A percentile compares a stretch with the other conserved stretches of the same genome.
Conservation (phyloP, 768 basidiomycete genomes). For the Phanerodontia chrysosporium region DNA sequence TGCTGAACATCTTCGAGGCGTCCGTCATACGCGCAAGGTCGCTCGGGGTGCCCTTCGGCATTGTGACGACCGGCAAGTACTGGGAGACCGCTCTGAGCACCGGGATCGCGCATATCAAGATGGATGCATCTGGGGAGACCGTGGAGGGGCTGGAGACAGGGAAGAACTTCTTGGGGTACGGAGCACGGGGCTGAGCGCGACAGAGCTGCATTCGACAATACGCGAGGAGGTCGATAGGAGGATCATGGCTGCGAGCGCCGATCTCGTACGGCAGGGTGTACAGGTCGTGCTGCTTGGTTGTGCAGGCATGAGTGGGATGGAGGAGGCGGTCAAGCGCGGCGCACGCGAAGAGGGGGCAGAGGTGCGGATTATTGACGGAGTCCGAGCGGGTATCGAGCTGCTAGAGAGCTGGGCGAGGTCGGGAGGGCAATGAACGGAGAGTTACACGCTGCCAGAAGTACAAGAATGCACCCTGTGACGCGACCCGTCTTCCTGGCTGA, state of each 20-base stretch:
- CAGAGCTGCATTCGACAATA: constrained; percentile 27
- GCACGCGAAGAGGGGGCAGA: constrained; percentile 7
- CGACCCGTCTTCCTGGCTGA: too few relatives aligned
- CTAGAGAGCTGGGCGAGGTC: constrained; percentile 13
- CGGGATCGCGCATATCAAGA: constrained; percentile 19
- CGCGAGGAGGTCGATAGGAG: constrained; percentile 21
- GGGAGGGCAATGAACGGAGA: neutral
- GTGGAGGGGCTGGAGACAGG: neutral
- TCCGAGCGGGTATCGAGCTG: constrained; percentile 17
- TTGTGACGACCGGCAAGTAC: constrained; percentile 33
- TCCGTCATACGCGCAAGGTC: constrained; percentile 25
- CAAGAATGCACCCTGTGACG: too few relatives aligned
- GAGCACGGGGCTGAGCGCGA: constrained; percentile 31
- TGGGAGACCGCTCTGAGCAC: constrained; percentile 28
- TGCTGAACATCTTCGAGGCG: constrained; percentile 35
- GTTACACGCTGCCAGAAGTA: too few relatives aligned
- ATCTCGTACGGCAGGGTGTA: constrained; percentile 18
- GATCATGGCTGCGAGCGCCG: constrained; percentile 24
- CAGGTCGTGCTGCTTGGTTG: constrained; percentile 20
- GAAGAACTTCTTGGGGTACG: constrained; percentile 26
- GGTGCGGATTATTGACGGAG: constrained; percentile 17
- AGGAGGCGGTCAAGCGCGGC: constrained; percentile 16
- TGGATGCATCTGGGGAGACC: neutral
- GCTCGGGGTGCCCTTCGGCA: constrained; percentile 26
- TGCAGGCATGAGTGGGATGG: constrained; percentile 25